These are phyloP conservation scores for Podospora pseudocomata DNA, from an alignment of 495 filamentous ascomycete species.

Conservation along the genomic window DNA sequence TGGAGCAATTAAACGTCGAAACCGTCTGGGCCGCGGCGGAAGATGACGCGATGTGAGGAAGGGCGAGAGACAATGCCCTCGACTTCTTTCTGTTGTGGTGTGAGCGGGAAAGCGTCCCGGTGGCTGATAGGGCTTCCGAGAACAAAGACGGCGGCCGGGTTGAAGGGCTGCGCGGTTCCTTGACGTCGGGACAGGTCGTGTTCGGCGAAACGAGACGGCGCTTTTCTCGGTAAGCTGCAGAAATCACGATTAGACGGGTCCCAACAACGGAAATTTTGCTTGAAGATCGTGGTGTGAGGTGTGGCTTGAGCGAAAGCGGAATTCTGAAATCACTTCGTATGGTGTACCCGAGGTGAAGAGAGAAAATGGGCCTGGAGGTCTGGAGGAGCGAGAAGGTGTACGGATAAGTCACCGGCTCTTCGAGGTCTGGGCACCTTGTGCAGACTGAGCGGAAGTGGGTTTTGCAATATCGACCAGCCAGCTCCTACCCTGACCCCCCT, in stretches of 20 bases:
- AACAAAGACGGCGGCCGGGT: conserved; percentile 27
- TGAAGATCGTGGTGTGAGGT: conserved; percentile 4
- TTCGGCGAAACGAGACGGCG: conserved; percentile 11
- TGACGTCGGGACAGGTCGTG: conserved; percentile 12
- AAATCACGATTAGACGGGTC: conserved; percentile 23
- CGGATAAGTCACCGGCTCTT: conserved; percentile 35
- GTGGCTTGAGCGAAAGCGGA: conserved; percentile 7
- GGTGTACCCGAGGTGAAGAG: background rate
- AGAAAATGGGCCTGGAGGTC: conserved; percentile 8
- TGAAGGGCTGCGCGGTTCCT: conserved; percentile 6
- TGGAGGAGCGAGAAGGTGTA: conserved; percentile 17
- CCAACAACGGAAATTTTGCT: conserved; percentile 4
- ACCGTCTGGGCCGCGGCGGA: background rate
- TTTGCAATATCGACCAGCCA: conserved; percentile 21
- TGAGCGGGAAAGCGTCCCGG: conserved; percentile 5
- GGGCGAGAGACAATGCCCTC: conserved; percentile 2
- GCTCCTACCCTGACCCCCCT: conserved; percentile 18
- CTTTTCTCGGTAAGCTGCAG: conserved; percentile 7
- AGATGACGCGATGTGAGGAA: background rate
- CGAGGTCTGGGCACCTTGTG: conserved; percentile 29
- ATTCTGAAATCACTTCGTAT: background rate
- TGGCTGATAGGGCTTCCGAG: conserved; percentile 20
- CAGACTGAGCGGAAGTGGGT: conserved; percentile 29
- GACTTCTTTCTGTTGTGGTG: conserved; percentile 13
- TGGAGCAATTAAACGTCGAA: conserved; percentile 13